A percentile compares a stretch with the other conserved stretches of the same genome.
Conservation (phyloP, 768 basidiomycete genomes). For the Daedaleopsis nitida region DNA sequence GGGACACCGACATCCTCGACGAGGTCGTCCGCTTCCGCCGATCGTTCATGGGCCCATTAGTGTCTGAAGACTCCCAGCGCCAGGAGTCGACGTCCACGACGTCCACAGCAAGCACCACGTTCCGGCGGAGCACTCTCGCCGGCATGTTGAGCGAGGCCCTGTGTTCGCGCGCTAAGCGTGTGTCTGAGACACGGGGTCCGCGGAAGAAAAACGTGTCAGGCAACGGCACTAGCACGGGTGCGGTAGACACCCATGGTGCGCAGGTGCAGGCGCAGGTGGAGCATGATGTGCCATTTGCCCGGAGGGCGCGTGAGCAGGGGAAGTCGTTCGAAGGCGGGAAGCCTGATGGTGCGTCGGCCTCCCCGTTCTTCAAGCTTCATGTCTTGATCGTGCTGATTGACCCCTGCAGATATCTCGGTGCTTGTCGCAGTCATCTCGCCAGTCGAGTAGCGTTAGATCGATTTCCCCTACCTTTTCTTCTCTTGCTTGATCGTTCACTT, state of each 20-base stretch:
- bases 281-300: conserved; percentile 78
- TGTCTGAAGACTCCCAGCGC: not conserved
- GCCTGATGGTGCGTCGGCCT: conserved; percentile 64
- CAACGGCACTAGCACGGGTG: too few species aligned
- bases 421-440: conserved; percentile 66
- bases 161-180: conserved; percentile 73
- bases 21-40: conserved; percentile 66
- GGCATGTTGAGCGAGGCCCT: conserved; percentile 78
- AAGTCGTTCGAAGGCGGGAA: conserved; percentile 79
- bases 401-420: conserved; percentile 59
- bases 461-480: not conserved
- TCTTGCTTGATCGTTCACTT: not conserved
- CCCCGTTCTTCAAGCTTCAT: not conserved
- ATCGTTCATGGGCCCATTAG: conserved; percentile 28
- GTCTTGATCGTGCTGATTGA: not conserved
- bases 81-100: not conserved
- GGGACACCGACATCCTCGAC: conserved; percentile 87
- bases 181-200: conserved; percentile 48
- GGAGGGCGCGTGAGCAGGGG: conserved; percentile 76
- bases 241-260: not conserved
- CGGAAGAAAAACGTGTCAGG: not conserved
- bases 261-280: conserved; percentile 24
- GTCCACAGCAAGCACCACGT: conserved; percentile 24
- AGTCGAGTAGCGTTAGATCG: conserved; percentile 22
- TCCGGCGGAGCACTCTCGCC: conserved; percentile 58